Evolutionary conservation across 495 filamentous ascomycete genomes (phyloP).

Genomic region (Neurospora sp.): DNA sequence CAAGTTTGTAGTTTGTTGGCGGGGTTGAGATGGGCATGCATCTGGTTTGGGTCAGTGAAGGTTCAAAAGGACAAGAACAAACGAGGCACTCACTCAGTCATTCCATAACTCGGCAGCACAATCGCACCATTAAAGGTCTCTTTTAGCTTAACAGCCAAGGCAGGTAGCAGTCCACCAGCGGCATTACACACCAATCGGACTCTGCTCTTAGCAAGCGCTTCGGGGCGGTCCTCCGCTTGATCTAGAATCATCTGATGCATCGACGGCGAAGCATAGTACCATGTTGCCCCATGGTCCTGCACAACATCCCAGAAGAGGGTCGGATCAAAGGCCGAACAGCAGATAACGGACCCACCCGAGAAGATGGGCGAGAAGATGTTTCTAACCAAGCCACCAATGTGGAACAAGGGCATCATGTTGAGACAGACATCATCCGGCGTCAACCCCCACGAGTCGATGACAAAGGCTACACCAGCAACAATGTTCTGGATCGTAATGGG

Average conservation of each 20-base stretch:
- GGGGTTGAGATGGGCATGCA: slow-evolving; percentile 40
- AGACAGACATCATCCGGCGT: slow-evolving; percentile 26
- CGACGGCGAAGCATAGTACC: slow-evolving; percentile 42
- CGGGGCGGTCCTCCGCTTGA: slow-evolving; percentile 18
- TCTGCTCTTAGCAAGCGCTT: slow-evolving; percentile 24
- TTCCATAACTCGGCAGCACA: slow-evolving; percentile 38
- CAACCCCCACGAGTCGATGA: slow-evolving; percentile 32
- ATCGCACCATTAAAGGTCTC: slow-evolving; percentile 27
- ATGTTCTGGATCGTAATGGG: slow-evolving; percentile 30
- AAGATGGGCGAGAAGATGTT: slow-evolving; percentile 32
- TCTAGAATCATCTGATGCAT: slow-evolving; percentile 37
- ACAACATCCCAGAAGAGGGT: slow-evolving; percentile 40
- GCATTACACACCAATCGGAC: slow-evolving; percentile 37
- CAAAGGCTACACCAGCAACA: slow-evolving; percentile 25
- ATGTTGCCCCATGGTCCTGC: slow-evolving; percentile 26
- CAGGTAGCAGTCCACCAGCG: slow-evolving; percentile 32
- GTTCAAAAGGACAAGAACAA: neutral
- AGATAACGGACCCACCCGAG: slow-evolving; percentile 32
- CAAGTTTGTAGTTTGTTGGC: slow-evolving; percentile 28
- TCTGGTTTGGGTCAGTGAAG: neutral
- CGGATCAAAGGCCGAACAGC: slow-evolving; percentile 37
- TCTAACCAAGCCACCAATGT: slow-evolving; percentile 33
- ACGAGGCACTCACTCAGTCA: slow-evolving; percentile 28
- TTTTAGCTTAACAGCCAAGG: slow-evolving; percentile 26
- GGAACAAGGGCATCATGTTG: slow-evolving; percentile 41